These are phyloP conservation scores for Durotheca rogersii DNA, from an alignment of 495 filamentous ascomycete genomes.

Conservation along the genomic window DNA sequence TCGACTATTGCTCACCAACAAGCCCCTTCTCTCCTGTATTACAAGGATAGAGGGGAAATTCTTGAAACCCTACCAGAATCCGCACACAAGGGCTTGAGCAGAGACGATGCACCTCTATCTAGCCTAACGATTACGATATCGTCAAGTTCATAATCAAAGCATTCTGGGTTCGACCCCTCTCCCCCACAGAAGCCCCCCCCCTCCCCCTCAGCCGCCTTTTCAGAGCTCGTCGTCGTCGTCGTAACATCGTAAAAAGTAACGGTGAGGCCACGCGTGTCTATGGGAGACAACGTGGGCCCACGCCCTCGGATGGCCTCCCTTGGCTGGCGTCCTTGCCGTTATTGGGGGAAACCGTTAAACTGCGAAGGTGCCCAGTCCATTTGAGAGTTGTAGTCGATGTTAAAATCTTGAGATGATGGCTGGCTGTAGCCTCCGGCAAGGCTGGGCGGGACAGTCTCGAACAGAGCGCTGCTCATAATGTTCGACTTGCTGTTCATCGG, in stretches of 20 bases:
- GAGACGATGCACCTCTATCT: constrained; percentile 12
- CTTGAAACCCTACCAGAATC: constrained; percentile 18
- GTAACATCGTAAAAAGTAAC: constrained; percentile 24
- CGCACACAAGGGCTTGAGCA: constrained; percentile 27
- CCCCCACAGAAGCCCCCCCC: too few relatives aligned
- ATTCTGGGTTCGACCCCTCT: constrained; percentile 21
- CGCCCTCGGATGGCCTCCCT: too few relatives aligned
- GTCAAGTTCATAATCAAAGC: constrained; percentile 7
- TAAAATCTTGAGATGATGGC: constrained; percentile 46
- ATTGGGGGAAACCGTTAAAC: constrained; percentile 30
- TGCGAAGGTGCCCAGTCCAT: constrained; percentile 45
- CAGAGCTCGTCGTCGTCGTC: constrained; percentile 29
- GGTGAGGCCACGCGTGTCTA: constrained; percentile 1
- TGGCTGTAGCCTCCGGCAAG: constrained; percentile 43
- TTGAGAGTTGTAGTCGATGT: constrained; percentile 34
- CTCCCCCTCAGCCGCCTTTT: constrained; percentile 5
- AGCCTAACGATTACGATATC: constrained; percentile 5
- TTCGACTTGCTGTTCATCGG: constrained; percentile 29
- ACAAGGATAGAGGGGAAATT: constrained; percentile 9
- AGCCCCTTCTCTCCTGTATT: too few relatives aligned
- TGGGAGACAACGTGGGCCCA: too few relatives aligned
- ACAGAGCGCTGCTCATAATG: constrained; percentile 36
- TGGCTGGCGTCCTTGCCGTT: too few relatives aligned
- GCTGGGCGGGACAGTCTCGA: constrained; percentile 39
- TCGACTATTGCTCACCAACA: too few relatives aligned